Percentiles rank a stretch among this genome's conserved stretches.
Conservation (phyloP, 2,329 filamentous ascomycete species). For the Fusarium lateritium region DNA sequence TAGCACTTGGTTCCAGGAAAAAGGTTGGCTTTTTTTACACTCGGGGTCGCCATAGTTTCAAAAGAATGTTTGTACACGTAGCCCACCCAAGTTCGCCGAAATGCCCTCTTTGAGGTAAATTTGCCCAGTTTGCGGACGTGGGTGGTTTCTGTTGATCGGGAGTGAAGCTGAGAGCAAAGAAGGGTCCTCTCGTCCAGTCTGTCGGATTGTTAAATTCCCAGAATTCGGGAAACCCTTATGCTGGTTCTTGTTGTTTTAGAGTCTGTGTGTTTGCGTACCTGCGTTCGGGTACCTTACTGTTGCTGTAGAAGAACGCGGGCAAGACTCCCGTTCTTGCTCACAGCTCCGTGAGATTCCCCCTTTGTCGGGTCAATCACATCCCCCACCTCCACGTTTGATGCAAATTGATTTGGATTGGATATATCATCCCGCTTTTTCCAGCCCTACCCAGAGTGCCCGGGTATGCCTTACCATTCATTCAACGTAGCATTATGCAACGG, state of each 20-base stretch:
- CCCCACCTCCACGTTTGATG: conserved; percentile 33
- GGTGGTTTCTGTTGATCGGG: not conserved
- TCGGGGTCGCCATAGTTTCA: conserved; percentile 15
- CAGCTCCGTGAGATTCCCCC: conserved; percentile 12
- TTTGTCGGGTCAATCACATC: conserved; percentile 10
- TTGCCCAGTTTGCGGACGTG: not conserved
- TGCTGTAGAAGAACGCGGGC: conserved; percentile 1
- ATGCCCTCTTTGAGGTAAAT: conserved; percentile 1
- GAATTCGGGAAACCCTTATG: conserved; percentile 11
- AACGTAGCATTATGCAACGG: conserved; percentile 35
- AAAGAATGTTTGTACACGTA: not conserved
- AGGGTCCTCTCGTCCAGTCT: conserved; percentile 2
- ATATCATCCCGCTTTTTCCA: conserved; percentile 35
- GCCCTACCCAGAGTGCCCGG: conserved; percentile 29
- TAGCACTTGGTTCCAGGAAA: conserved; percentile 9
- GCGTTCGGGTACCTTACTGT: conserved; percentile 10
- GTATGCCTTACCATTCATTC: conserved; percentile 29
- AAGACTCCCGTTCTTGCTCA: conserved; percentile 6
- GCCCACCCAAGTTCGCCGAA: conserved; percentile 26
- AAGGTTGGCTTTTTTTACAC: conserved; percentile 12
- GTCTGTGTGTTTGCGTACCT: conserved; percentile 15
- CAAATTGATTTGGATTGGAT: conserved; percentile 13
- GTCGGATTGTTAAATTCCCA: not conserved
- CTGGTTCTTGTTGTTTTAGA: conserved; percentile 4
- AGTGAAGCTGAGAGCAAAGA: not conserved